Evolutionary conservation across 1,284 basidiomycete species (phyloP).

Genomic region (Heliocybe sulcata): DNA sequence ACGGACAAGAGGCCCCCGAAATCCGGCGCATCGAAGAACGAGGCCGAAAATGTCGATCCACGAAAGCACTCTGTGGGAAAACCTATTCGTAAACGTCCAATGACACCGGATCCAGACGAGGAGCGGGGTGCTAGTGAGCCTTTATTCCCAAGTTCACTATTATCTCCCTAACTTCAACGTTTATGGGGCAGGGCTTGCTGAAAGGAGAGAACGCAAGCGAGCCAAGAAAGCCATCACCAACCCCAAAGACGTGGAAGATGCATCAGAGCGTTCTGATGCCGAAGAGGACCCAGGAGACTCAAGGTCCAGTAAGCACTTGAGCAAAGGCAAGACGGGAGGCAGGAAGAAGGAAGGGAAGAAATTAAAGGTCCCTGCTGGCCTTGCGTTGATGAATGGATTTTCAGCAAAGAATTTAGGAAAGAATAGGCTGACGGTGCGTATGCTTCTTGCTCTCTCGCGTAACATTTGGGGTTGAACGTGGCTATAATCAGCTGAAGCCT

Average conservation of each 20-base stretch:
- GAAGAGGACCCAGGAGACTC: constrained; percentile 5
- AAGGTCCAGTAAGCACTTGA: background rate
- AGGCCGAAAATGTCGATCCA: background rate
- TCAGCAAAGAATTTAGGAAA: constrained; percentile 62
- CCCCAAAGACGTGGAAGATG: constrained; percentile 13
- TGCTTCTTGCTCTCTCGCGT: background rate
- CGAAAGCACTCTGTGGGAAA: background rate
- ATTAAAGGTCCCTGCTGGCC: constrained; percentile 34
- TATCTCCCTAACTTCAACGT: background rate
- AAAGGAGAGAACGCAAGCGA: constrained; percentile 48
- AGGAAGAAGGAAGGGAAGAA: constrained; percentile 19
- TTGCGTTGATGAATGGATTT: constrained; percentile 73
- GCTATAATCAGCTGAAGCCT: constrained; percentile 31
- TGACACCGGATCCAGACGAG: background rate
- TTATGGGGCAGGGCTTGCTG: constrained; percentile 39
- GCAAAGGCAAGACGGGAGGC: constrained; percentile 18
- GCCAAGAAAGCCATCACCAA: constrained; percentile 44
- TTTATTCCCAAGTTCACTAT: constrained; percentile 3
- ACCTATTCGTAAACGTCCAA: background rate
- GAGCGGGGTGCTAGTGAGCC: constrained; percentile 22
- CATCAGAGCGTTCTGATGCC: constrained; percentile 4
- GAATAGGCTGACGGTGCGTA: constrained; percentile 59
- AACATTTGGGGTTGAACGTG: background rate
- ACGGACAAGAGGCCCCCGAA: background rate
- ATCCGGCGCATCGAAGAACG: background rate